Base-by-base conservation (phyloP, 345 rosid species). In the Citropsis articulata region DNA sequence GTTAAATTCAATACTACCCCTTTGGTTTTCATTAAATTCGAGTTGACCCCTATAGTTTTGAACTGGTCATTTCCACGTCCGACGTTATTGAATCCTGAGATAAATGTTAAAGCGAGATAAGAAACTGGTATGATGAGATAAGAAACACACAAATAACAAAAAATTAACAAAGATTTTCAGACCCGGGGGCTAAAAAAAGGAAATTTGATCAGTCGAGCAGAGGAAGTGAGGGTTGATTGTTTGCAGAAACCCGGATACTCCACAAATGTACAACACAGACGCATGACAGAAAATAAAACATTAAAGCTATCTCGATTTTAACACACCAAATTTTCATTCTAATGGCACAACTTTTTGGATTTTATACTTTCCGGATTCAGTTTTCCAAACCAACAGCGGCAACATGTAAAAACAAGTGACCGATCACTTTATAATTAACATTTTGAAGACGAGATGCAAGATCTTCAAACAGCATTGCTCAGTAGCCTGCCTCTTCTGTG, bases 341-440 rank as follows among this genome's bases (percentile, higher is more conserved):
- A 67, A 76, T 56, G 50, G 64, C 79, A 79, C 80, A 77, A 66
- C 64, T 74, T 74, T 82, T 38, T 31, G 69, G 66, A 74, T 67
- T 69, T 69, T 60, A 81, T 61, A 62, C 69, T 76, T 76, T 13
- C 28, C 45, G 68, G 80, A 55, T 75, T 73, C 79, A 72, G 18
- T 84, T 81, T 78, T 62, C 56, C 71, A 53, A 74, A 75, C 63
- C 80, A 61, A 73, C 73, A 76, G 77, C 71, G 57, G 42, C 42
- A 73, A 62, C 66, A 28, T 36, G 67, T 82, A 66, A 30, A 57
- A 65, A 75, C 59, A 77, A 35, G 72, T 65, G 78, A 56, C 40
- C 25, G n/a, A 5, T 62, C 82, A 84, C 85, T 57, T 83, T 79
- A 81, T 66, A 75, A 81, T 71, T 79, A 78, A 81, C 79, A 84